A percentile compares a stretch with the other conserved stretches of the same genome.
These are phyloP conservation scores for Solanum lycopersicoides DNA, from an alignment of 257 asterid species.

Conservation along the genomic window DNA sequence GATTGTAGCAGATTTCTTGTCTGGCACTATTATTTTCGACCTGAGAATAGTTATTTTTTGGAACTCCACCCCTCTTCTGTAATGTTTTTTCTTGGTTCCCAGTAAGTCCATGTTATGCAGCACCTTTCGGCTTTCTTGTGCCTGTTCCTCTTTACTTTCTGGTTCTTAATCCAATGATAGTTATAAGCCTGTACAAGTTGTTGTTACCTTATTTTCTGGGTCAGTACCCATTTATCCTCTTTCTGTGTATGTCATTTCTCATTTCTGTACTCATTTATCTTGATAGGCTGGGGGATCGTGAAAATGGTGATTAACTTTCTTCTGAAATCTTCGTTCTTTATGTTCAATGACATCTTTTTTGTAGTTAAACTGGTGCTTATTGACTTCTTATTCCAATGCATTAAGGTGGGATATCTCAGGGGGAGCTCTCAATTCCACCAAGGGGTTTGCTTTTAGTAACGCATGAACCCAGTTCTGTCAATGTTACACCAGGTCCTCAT, in stretches of 20 bases:
- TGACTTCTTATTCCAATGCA: background rate
- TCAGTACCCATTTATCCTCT: background rate
- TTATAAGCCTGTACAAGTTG: background rate
- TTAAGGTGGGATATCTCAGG: conserved; percentile 23
- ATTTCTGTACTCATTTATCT: background rate
- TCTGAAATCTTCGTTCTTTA: background rate
- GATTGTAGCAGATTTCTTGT: background rate
- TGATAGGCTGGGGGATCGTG: background rate
- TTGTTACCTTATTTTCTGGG: background rate
- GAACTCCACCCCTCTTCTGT: background rate
- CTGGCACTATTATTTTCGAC: background rate
- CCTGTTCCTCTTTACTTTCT: background rate
- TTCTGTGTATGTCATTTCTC: background rate
- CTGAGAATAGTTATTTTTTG: background rate
- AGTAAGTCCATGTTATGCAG: background rate
- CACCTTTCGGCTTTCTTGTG: background rate
- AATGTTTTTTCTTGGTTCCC: background rate
- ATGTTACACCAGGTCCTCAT: conserved; percentile 38
- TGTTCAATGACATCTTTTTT: background rate
- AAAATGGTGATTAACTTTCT: background rate
- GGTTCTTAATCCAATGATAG: background rate
- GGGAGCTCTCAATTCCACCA: conserved; percentile 37
- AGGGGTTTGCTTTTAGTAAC: conserved; percentile 39
- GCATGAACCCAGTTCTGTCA: conserved; percentile 38
- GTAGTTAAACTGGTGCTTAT: background rate